Base-by-base conservation (phyloP, 306 rosid species). In the Mimosa pudica region DNA sequence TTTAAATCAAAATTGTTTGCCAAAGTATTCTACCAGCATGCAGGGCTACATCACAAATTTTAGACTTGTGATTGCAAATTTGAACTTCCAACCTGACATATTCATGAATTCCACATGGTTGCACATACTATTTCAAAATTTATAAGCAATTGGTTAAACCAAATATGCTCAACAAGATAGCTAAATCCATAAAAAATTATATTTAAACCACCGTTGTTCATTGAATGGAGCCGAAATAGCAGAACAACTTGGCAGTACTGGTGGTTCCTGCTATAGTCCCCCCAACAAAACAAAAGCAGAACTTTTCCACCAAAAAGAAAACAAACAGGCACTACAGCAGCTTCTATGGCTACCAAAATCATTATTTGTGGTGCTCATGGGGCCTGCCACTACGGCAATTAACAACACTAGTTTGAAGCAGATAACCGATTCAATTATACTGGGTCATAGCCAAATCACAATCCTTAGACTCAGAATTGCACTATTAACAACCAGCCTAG, bases 91-190 rank as follows among this genome's bases (percentile, higher is more conserved):
- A 24, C 36, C 36, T 20, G 9, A 7, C 36, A 3, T 20, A 24
- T 24, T 60, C 0, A 60, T 60, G 9, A 20, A 60, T 60, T 20
- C 13, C 69, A 71, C 8, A 20, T 45, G 30, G 17, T n/a, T 79
- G 8, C 24, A 6, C 42, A 78, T 57, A 32, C 48, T 44, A 17
- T 2, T 32, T n/a, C 10, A 8, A 11, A 7, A 52, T 6, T 8
- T 1, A 47, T 30, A 48, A 70, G 30, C 38, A 78, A 38, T 77
- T 1, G 68, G 78, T 58, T 44, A 20, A 35, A 32, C 16, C 51
- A 77, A n/a, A 63, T 61, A 60, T 20, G 32, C 65, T 8, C 66
- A 24, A 61, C 66, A 42, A 13, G 64, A 74, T 55, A 70, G 48
- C 16, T 6, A 76, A 48, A 58, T 42, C 20, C 65, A 46, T 6